Evolutionary conservation across 1,284 basidiomycete genomes (phyloP), one percentile per base, ranked within the genome.

Genomic region (Trametes sp.): DNA sequence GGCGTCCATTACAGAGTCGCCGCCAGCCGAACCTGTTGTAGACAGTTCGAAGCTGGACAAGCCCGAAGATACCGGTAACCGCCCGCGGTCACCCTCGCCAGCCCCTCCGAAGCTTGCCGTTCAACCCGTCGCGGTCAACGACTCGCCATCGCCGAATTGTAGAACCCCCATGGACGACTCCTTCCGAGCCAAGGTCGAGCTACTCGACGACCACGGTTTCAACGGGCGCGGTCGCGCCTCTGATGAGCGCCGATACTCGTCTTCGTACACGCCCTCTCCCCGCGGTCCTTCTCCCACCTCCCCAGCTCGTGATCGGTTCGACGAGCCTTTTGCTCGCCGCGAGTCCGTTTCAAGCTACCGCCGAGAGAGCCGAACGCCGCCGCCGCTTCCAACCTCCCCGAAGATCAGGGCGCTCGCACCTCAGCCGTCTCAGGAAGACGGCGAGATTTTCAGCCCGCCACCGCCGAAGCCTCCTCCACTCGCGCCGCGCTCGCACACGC

Each of bases 381-480:
- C 64, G 26, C 57, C 54, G 52, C n/a, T n/a, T n/a, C 55, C 36
- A n/a, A n/a, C 53, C n/a, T 51, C 66, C 13, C 46, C 62, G 2
- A 62, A 41, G 46, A 28, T 55, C 44, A 11, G 29, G 49, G 13
- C 44, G 33, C 13, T 46, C 42, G 44, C 55, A 60, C 35, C 55
- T 66, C 72, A 74, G 38, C 71, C 70, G 4, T 79, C 80, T 1
- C 80, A 81, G 41, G 85, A 87, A 69, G 85, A 87, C 48, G 84
- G 86, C 6, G 86, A 87, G 71, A 85, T 87, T 21, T 71, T 78
- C 6, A 78, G 71, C 49, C 72, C 73, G 28, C 70, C 77, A 2
- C 73, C 78, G 5, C 70, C 74, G 4, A 78, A 79, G 59, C 59
- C 72, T 0, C 67, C 68, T 2, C 66, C 73, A 0, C 76, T 76